Conservation (phyloP, 495 filamentous ascomycete species). For the Trichoderma orchidacearum region DNA sequence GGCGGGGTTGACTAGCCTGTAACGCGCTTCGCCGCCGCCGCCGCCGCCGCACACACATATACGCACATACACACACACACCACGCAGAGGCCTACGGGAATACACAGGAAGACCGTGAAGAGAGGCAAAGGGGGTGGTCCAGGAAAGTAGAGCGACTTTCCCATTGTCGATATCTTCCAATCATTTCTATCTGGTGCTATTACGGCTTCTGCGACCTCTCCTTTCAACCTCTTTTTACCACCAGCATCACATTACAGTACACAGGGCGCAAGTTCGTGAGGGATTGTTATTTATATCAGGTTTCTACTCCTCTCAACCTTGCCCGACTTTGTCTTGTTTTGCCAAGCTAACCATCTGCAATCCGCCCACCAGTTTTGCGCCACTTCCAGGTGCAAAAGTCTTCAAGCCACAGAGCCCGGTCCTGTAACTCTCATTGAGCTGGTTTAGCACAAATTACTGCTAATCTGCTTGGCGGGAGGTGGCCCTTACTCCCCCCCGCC, state of each 20-base stretch:
- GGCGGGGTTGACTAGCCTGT: neutral
- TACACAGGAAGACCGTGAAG: neutral
- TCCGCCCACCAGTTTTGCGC: neutral
- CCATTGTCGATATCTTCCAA: neutral
- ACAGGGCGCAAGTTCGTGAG: neutral
- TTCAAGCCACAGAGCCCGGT: neutral
- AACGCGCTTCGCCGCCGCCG: neutral
- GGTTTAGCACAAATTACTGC: neutral
- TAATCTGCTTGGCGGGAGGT: neutral
- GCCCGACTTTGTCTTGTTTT: neutral
- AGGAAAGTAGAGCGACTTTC: neutral
- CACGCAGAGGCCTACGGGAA: neutral
- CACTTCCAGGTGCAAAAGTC: neutral
- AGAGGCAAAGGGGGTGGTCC: neutral
- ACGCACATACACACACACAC: neutral
- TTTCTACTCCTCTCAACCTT: neutral
- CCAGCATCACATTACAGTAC: neutral
- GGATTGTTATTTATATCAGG: neutral
- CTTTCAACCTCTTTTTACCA: neutral
- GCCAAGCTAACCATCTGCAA: neutral
- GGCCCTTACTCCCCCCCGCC: neutral
- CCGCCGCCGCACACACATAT: no score
- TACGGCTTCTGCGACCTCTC: neutral
- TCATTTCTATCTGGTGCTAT: neutral
- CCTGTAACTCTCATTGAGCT: neutral